A percentile compares a stretch with the other conserved stretches of the same genome.
These are phyloP conservation scores for Pharus latifolius DNA, from an alignment of 176 grass and related monocot genomes.

Conservation along the genomic window DNA sequence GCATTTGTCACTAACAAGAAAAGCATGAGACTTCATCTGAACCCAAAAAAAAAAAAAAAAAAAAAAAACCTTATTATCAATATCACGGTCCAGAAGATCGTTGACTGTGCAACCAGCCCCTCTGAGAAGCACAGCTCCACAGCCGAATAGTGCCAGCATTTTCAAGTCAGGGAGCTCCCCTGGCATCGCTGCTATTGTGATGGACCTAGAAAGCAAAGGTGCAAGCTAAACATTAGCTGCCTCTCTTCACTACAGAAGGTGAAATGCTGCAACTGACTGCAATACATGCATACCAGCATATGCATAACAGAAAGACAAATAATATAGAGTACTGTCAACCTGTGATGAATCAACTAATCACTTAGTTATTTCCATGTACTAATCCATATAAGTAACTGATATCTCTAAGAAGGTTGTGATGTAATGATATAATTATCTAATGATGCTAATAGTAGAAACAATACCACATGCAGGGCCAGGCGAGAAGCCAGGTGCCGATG, in stretches of 20 bases:
- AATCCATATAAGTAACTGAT: too few species aligned
- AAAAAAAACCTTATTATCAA: constrained; percentile 58
- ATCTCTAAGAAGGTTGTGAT: too few species aligned
- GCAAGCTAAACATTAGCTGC: not conserved
- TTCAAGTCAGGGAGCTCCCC: constrained; percentile 63
- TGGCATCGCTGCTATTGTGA: constrained; percentile 53
- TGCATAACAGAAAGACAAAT: too few species aligned
- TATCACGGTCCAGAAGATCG: constrained; percentile 72
- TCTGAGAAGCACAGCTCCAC: constrained; percentile 64
- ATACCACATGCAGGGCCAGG: constrained; percentile 89
- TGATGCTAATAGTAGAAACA: not conserved
- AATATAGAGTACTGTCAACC: too few species aligned
- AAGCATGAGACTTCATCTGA: not conserved
- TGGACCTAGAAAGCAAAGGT: constrained; percentile 40
- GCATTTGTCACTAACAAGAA: not conserved
- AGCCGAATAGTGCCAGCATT: constrained; percentile 73
- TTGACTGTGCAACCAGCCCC: constrained; percentile 85
- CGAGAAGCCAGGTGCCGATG: constrained; percentile 68
- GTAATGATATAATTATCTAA: too few species aligned
- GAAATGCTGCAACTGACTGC: not conserved
- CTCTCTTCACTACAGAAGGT: not conserved
- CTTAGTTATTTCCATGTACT: too few species aligned
- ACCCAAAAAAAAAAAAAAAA: not conserved
- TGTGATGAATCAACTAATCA: too few species aligned
- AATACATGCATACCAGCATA: not conserved